Percentiles rank a stretch among this genome's conserved stretches.
phyloP scores from a whole-genome alignment of 2,329 filamentous ascomycete species.

The Aspergillus japonicus region DNA sequence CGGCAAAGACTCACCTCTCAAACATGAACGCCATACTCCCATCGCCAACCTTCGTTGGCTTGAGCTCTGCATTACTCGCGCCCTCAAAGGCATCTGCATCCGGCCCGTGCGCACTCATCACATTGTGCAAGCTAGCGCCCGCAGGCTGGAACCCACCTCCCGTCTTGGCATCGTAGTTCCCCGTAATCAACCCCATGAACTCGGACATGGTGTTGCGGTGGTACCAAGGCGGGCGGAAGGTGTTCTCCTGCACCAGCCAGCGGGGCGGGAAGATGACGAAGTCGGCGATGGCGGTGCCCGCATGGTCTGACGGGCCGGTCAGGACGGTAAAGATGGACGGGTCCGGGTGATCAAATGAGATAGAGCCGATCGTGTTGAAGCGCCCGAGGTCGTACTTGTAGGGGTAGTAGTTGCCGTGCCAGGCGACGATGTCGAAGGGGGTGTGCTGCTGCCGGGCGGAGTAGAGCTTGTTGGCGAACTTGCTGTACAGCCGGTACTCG shows the following conservation, averaged over 20 bases:
- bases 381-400: slow-evolving; percentile 79
- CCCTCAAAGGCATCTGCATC: slow-evolving; percentile 57
- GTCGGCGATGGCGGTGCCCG: slow-evolving; percentile 63
- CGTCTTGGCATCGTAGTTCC: slow-evolving; percentile 61
- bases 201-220: slow-evolving; percentile 66
- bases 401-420: slow-evolving; percentile 77
- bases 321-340: slow-evolving; percentile 73
- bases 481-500: slow-evolving; percentile 58
- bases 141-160: slow-evolving; percentile 60
- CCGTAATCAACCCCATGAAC: slow-evolving; percentile 64
- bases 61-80: slow-evolving; percentile 53
- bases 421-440: slow-evolving; percentile 76
- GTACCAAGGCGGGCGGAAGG: slow-evolving; percentile 62
- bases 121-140: slow-evolving; percentile 65
- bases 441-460: slow-evolving; percentile 65
- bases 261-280: slow-evolving; percentile 66
- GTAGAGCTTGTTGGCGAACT: slow-evolving; percentile 69
- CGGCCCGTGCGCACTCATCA: slow-evolving; percentile 68
- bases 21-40: slow-evolving; percentile 66
- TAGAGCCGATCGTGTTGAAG: slow-evolving; percentile 71
- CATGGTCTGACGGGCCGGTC: slow-evolving; percentile 56
- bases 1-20: slow-evolving; percentile 46
- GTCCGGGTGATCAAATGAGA: slow-evolving; percentile 75
- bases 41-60: slow-evolving; percentile 57
- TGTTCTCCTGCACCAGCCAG: slow-evolving; percentile 62